These are phyloP conservation scores for Schizochytrium sp. DNA, from an alignment of 108 stramenopile genomes.

Conservation along the genomic window DNA sequence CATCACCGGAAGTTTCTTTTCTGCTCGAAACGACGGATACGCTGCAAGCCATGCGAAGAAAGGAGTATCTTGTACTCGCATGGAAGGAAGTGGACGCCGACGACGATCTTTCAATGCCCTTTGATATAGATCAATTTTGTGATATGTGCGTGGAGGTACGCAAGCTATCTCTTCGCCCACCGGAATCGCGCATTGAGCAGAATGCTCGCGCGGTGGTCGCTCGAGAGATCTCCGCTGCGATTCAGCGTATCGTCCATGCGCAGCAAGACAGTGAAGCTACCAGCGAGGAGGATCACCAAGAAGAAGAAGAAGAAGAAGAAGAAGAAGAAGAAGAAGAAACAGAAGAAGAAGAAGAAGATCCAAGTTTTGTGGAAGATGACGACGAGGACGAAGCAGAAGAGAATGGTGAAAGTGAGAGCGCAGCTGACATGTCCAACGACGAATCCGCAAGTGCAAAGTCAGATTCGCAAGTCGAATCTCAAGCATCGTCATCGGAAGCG, in stretches of 20 bases:
- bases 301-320: background rate
- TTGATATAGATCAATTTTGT: background rate
- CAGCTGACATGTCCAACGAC: too few species aligned
- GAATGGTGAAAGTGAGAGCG: too few species aligned
- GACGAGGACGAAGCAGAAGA: background rate
- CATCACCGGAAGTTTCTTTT: background rate
- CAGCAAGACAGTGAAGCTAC: background rate
- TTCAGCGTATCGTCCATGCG: background rate
- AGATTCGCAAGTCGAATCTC: too few species aligned
- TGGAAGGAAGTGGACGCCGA: background rate
- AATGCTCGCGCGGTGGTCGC: background rate
- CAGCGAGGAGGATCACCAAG: background rate
- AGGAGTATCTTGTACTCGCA: background rate
- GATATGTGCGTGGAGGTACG: background rate
- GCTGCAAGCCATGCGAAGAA: background rate
- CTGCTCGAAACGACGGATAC: background rate
- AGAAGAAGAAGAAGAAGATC: background rate
- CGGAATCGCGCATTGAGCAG: background rate
- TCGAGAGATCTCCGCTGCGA: background rate
- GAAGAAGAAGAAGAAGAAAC: background rate
- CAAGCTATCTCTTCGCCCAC: background rate
- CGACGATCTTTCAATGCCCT: background rate
- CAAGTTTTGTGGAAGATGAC: background rate
- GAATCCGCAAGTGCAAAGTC: too few species aligned
- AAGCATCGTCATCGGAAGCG: too few species aligned